Evolutionary conservation across 2,329 filamentous ascomycete genomes (phyloP).

Genomic region (Claviceps quebecensis): DNA sequence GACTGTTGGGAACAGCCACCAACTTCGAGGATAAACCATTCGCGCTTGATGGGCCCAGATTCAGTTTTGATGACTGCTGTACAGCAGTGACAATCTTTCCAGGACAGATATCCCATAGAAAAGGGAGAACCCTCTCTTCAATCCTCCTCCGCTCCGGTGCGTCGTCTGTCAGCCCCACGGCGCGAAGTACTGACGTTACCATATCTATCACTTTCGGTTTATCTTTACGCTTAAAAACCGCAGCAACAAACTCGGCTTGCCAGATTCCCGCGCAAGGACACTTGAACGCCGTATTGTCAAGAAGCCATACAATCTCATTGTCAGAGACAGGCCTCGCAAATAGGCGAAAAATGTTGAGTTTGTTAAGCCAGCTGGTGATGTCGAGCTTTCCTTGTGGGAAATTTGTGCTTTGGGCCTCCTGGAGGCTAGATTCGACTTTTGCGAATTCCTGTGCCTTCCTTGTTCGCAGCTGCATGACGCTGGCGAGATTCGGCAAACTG

Average conservation of each 20-base stretch:
- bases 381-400: constrained; percentile 7
- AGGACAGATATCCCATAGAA: constrained; percentile 62
- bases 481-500: constrained; percentile 16
- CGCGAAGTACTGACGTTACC: constrained; percentile 55
- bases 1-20: constrained; percentile 33
- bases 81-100: constrained; percentile 53
- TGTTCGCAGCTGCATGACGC: constrained; percentile 36
- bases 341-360: constrained; percentile 36
- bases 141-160: constrained; percentile 46
- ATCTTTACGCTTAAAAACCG: constrained; percentile 62
- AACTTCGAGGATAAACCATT: constrained; percentile 60
- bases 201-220: constrained; percentile 53
- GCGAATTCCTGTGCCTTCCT: constrained; percentile 34
- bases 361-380: constrained; percentile 36
- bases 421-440: constrained; percentile 34
- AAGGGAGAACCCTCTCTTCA: constrained; percentile 56
- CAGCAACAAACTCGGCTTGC: constrained; percentile 72
- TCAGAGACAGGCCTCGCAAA: constrained; percentile 41
- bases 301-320: constrained; percentile 67
- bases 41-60: constrained; percentile 54
- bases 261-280: constrained; percentile 37
- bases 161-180: constrained; percentile 50
- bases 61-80: constrained; percentile 35
- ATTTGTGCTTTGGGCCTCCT: constrained; percentile 18
- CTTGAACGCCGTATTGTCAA: constrained; percentile 78